These are phyloP conservation scores for Globisporangium paddicum DNA, from an alignment of 352 stramenopile species.

Conservation along the genomic window DNA sequence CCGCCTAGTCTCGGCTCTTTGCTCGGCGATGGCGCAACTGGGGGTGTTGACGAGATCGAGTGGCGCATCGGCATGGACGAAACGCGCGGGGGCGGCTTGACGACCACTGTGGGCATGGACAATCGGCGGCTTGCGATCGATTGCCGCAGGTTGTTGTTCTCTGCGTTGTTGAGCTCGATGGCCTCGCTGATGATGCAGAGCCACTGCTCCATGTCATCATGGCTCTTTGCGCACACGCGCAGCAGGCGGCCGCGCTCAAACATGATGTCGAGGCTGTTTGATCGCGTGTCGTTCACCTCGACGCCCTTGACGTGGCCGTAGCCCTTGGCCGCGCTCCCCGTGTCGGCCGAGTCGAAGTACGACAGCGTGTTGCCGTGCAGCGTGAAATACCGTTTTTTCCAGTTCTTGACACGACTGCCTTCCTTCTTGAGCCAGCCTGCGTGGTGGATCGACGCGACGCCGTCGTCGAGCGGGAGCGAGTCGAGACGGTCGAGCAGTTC, in stretches of 20 bases:
- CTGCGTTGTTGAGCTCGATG: constrained; percentile 50
- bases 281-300: constrained; percentile 61
- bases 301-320: constrained; percentile 71
- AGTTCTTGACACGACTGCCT: constrained; percentile 71
- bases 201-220: constrained; percentile 70
- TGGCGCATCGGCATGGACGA: constrained; percentile 39
- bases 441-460: constrained; percentile 48
- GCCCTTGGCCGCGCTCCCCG: constrained; percentile 65
- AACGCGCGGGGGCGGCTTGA: constrained; percentile 22
- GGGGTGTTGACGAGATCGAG: constrained; percentile 31
- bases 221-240: constrained; percentile 57
- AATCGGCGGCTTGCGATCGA: constrained; percentile 35
- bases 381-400: constrained; percentile 79
- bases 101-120: constrained; percentile 17
- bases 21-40: constrained; percentile 12
- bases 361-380: constrained; percentile 72
- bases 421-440: constrained; percentile 81
- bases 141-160: constrained; percentile 59
- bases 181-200: constrained; percentile 66
- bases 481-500: constrained; percentile 53
- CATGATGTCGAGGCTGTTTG: constrained; percentile 62
- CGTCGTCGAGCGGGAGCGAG: constrained; percentile 45
- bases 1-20: constrained; percentile 16
- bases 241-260: constrained; percentile 77
- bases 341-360: constrained; percentile 81